Base-by-base conservation (phyloP, 2,329 filamentous ascomycete genomes). In the Aspergillus sp. region DNA sequence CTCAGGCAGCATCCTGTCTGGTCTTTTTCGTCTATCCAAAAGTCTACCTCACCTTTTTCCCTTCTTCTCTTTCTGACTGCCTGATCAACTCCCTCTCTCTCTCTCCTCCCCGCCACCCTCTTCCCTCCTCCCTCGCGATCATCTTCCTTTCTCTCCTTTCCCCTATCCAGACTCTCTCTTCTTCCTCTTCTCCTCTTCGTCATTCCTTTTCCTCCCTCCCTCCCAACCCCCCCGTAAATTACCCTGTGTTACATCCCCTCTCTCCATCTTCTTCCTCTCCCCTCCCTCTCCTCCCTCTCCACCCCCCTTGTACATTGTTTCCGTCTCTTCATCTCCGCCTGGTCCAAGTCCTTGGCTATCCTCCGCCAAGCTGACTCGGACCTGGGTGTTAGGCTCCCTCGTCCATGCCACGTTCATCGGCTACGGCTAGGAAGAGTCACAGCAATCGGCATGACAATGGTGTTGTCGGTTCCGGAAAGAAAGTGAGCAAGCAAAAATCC, bases 391-490 rank as follows among this genome's bases (percentile, higher is more conserved):
- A 63, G 69, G 67, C 67, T 64, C 66, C 64, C 69, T 76, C 64
- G 70, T 73, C 76, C 71, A 78, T 78, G 76, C 74, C 75, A 73
- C 75, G 75, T 69, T 73, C 72, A 72, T 71, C 69, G 59, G 69
- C 69, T 66, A 72, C 76, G 65, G 71, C 73, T 70, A 76, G 75
- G 68, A 77, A 78, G 71, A 87, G 79, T 76, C 81, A 86, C 77
- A 87, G 87, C 75, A 84, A 80, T 67, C 85, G 88, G 73, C 88
- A 95, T 77, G 91, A 96, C 77, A 91, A 89, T 87, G 91, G 90
- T 69, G 81, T 91, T 72, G 88, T 91, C 81, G 86, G 86, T 67
- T 85, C 88, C 48, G 87, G 87, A 62, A 90, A 86, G 79, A 86
- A 86, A 71, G 77, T 86, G 64, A 77, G 73, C 58, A 81, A 79